Evolutionary conservation across 2,329 filamentous ascomycete genomes (phyloP).

Genomic region (Trichoderma atroviride): DNA sequence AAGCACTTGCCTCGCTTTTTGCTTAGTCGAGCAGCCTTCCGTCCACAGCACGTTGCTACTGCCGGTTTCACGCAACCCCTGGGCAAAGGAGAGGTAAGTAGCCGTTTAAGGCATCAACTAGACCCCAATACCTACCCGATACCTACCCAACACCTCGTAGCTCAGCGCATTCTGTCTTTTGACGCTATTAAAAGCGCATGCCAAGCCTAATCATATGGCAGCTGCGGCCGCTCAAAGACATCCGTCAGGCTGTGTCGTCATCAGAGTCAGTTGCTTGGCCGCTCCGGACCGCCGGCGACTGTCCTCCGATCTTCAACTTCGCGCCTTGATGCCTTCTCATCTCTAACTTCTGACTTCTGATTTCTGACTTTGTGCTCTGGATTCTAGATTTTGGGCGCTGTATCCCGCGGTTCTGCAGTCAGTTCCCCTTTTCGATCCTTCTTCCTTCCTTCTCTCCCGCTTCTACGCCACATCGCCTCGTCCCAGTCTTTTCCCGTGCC

Average conservation of each 20-base stretch:
- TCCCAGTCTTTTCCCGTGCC: neutral
- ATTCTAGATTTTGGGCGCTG: neutral
- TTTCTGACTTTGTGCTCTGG: neutral
- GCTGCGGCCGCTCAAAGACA: conserved; percentile 12
- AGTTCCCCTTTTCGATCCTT: neutral
- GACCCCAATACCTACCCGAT: neutral
- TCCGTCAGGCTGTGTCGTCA: neutral
- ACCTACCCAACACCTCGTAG: neutral
- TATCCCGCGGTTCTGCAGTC: neutral
- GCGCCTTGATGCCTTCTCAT: neutral
- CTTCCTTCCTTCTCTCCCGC: neutral
- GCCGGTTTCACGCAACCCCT: too few species aligned
- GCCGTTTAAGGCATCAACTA: neutral
- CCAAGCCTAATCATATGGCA: conserved; percentile 6
- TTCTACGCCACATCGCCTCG: neutral
- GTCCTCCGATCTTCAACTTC: conserved; percentile 1
- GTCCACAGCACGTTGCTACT: neutral
- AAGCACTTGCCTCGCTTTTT: neutral
- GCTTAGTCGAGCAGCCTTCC: neutral
- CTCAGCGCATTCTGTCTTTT: neutral
- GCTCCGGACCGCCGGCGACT: neutral
- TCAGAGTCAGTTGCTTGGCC: conserved; percentile 5
- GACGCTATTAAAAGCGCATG: neutral
- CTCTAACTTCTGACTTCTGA: conserved; percentile 4
- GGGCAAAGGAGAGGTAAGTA: neutral